A percentile compares a stretch with the other conserved stretches of the same genome.
Conservation (phyloP, 2,329 filamentous ascomycete species). For the Colletotrichum endophyticum region DNA sequence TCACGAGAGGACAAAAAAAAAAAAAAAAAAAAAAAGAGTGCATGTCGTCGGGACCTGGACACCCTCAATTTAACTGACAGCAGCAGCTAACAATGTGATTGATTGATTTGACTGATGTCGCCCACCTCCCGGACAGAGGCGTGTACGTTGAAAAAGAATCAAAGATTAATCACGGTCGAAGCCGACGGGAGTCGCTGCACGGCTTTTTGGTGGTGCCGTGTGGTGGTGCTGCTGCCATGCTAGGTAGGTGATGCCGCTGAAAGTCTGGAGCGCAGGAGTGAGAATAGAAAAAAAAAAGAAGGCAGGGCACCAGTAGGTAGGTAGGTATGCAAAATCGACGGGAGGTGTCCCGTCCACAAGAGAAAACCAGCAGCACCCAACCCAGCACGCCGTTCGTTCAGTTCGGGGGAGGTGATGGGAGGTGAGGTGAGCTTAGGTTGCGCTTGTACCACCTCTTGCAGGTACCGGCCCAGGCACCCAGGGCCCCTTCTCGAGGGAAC, state of each 20-base stretch:
- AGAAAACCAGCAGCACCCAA: background rate
- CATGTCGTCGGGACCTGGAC: background rate
- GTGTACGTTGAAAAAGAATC: background rate
- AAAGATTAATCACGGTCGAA: background rate
- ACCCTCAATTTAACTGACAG: background rate
- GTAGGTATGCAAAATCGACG: background rate
- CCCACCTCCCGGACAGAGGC: slow-evolving; percentile 4
- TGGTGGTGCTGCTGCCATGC: background rate
- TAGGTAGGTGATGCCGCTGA: background rate
- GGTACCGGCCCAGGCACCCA: background rate
- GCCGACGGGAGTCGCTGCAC: background rate
- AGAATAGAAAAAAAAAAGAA: background rate
- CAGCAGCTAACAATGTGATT: background rate
- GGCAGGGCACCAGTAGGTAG: background rate
- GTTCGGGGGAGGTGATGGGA: background rate
- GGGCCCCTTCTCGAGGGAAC: background rate
- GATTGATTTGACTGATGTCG: background rate
- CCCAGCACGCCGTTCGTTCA: background rate
- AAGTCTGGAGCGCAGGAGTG: background rate
- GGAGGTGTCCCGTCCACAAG: background rate
- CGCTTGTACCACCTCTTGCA: slow-evolving; percentile 15
- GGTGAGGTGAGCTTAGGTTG: background rate
- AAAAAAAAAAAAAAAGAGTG: background rate
- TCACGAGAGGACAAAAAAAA: background rate
- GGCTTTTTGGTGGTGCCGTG: background rate